Evolutionary conservation across 2,329 filamentous ascomycete species (phyloP).

Genomic region (Cercospora sp.): DNA sequence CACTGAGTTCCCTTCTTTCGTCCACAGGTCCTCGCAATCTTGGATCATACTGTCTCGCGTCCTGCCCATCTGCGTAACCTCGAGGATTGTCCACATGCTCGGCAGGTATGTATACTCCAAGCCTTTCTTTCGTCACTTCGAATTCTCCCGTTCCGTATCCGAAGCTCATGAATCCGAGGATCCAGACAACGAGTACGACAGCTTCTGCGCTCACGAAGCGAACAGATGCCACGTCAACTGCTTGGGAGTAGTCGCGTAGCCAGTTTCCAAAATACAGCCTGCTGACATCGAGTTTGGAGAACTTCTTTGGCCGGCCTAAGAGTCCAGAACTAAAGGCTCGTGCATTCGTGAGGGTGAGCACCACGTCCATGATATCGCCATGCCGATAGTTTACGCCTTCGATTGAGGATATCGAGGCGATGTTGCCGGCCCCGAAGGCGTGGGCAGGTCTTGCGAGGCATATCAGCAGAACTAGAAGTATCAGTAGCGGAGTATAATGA

Average conservation of each 20-base stretch:
- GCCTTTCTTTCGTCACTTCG: conserved; percentile 74
- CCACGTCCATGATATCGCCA: conserved; percentile 58
- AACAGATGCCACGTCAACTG: conserved; percentile 87
- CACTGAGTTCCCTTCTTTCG: conserved; percentile 72
- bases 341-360: conserved; percentile 55
- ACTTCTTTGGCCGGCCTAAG: conserved; percentile 62
- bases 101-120: conserved; percentile 73
- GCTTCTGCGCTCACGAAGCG: conserved; percentile 89
- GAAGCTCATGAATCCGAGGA: conserved; percentile 87
- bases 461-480: conserved; percentile 26
- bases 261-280: conserved; percentile 96
- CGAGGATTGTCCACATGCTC: conserved; percentile 55
- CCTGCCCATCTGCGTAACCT: conserved; percentile 84
- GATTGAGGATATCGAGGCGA: conserved; percentile 75
- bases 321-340: conserved; percentile 56
- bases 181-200: conserved; percentile 83
- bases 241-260: conserved; percentile 91
- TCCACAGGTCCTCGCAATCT: conserved; percentile 75
- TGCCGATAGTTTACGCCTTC: conserved; percentile 55
- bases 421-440: conserved; percentile 63
- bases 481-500: conserved; percentile 9
- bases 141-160: conserved; percentile 82
- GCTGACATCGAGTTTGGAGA: conserved; percentile 77
- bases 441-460: conserved; percentile 31
- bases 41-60: conserved; percentile 78